phyloP scores from a whole-genome alignment of 139 green algal genomes.

The Yamagishiella unicocca region DNA sequence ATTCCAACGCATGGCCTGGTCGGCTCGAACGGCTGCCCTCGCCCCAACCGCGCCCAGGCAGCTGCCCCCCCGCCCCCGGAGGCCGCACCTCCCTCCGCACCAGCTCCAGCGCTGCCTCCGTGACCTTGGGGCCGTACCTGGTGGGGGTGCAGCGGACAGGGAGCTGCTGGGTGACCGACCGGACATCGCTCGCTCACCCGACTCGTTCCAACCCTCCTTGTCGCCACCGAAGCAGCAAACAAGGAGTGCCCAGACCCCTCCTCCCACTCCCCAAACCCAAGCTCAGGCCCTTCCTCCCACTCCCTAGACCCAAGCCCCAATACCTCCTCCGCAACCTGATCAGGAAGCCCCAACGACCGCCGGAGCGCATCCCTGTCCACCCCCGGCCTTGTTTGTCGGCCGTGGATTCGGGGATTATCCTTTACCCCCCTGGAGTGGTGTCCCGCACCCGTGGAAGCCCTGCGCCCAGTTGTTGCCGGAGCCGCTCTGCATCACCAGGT shows the following conservation, averaged over 20 bases:
- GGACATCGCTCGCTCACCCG: not conserved
- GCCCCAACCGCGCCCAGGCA: not conserved
- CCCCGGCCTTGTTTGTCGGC: not conserved
- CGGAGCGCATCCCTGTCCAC: not conserved
- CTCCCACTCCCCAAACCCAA: not conserved
- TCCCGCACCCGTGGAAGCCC: constrained; percentile 77
- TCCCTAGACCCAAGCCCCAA: too few relatives aligned
- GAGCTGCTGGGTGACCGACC: not conserved
- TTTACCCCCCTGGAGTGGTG: constrained; percentile 1
- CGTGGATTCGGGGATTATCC: not conserved
- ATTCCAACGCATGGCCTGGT: not conserved
- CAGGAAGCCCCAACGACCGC: not conserved
- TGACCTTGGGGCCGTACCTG: constrained; percentile 48
- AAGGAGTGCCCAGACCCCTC: not conserved
- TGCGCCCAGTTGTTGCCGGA: constrained; percentile 92
- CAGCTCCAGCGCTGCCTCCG: constrained; percentile 62
- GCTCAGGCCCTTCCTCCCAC: not conserved
- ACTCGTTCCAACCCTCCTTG: too few relatives aligned
- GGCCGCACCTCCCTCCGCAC: constrained; percentile 71
- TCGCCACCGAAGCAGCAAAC: too few relatives aligned
- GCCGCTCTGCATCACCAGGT: constrained; percentile 73
- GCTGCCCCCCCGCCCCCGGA: not conserved
- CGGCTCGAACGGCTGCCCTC: not conserved
- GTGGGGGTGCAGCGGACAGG: not conserved
- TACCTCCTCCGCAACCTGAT: not conserved